Percentiles rank a stretch among this genome's conserved stretches.
Evolutionary conservation across 345 rosid species (phyloP).

Genomic region (Sonneratia alba): DNA sequence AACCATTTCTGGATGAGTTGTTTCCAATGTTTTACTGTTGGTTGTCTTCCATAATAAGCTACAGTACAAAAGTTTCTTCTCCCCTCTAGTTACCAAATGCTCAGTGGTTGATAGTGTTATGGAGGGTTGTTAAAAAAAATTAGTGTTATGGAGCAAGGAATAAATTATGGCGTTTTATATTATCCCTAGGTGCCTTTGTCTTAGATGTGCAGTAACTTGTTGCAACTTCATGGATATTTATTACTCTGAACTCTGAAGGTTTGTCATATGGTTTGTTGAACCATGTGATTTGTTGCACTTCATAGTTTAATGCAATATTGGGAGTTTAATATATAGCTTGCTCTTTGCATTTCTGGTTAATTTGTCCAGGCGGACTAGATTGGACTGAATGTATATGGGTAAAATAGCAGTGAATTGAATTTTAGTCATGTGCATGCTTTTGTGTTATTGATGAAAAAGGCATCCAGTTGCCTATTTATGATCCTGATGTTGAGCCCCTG

Average conservation of each 20-base stretch:
- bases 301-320: not conserved
- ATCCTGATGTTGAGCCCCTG: not conserved
- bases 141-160: not conserved
- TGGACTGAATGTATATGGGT: not conserved
- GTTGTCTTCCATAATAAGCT: not conserved
- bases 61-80: not conserved
- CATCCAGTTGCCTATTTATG: not conserved
- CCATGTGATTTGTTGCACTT: not conserved
- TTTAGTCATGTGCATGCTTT: not conserved
- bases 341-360: not conserved
- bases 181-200: not conserved
- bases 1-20: not conserved
- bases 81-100: not conserved
- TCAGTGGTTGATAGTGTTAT: not conserved
- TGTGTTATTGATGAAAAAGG: not conserved
- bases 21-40: not conserved
- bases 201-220: not conserved
- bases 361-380: not conserved
- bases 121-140: not conserved
- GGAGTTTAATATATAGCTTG: not conserved
- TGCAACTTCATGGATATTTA: not conserved
- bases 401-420: not conserved
- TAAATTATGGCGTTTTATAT: not conserved
- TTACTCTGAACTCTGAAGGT: not conserved
- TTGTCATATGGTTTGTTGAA: not conserved